These are phyloP conservation scores for Blastobotrys buckinghamii DNA, from an alignment of 1,139 yeast species.

Conservation along the genomic window DNA sequence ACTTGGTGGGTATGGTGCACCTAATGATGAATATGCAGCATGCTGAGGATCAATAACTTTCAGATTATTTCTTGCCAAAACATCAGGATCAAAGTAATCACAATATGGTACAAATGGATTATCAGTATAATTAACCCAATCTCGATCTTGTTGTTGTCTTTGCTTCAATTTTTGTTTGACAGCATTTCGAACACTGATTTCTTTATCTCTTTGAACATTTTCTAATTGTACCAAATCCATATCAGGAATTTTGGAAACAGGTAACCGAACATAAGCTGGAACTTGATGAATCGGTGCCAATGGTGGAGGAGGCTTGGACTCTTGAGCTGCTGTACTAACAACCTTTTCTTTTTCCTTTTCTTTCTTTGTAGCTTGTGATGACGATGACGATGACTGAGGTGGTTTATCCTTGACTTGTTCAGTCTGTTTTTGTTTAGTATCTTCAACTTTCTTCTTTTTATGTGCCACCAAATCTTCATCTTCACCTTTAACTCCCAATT, in stretches of 20 bases:
- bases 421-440: constrained; percentile 17
- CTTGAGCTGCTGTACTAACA: constrained; percentile 20
- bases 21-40: constrained; percentile 75
- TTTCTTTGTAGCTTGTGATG: constrained; percentile 6
- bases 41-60: constrained; percentile 52
- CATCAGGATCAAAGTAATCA: constrained; percentile 51
- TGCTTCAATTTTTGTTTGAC: constrained; percentile 77
- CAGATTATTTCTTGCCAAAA: constrained; percentile 28
- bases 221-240: constrained; percentile 83
- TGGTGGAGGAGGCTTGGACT: constrained; percentile 4
- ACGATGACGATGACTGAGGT: constrained; percentile 7
- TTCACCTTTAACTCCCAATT: constrained; percentile 71
- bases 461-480: constrained; percentile 79
- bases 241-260: constrained; percentile 90
- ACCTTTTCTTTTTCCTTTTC: constrained; percentile 15
- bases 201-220: constrained; percentile 66
- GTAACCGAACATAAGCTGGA: constrained; percentile 81
- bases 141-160: constrained; percentile 63
- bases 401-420: no score
- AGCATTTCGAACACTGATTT: constrained; percentile 69
- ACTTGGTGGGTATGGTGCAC: constrained; percentile 67
- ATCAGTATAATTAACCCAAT: constrained; percentile 81
- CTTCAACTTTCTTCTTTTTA: constrained; percentile 57
- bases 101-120: constrained; percentile 87
- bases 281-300: constrained; percentile 28